Conservation (phyloP, 179 eudicot species). For the Amaranthus tricolor region DNA sequence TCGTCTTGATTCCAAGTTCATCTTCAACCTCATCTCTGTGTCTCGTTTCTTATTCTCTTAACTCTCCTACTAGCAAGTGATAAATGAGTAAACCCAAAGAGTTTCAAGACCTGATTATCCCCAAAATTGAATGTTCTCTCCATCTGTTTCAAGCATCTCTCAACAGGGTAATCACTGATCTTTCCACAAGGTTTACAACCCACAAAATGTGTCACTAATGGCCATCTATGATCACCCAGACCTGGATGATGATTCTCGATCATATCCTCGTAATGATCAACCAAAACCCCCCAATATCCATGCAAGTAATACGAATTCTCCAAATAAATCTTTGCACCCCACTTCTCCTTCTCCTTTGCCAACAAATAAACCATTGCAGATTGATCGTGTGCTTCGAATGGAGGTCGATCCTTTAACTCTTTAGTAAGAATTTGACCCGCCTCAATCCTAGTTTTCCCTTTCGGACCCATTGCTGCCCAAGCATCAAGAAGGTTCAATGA, state of each 20-base stretch:
- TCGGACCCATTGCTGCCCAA: conserved; percentile 54
- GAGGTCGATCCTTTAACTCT: conserved; percentile 43
- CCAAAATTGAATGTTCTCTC: conserved; percentile 50
- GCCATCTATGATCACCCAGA: conserved; percentile 47
- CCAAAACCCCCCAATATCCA: conserved; percentile 54
- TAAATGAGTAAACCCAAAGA: conserved; percentile 45
- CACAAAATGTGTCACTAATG: conserved; percentile 56
- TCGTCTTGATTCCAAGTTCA: conserved; percentile 17
- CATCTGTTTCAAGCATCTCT: conserved; percentile 51
- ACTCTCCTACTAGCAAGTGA: conserved; percentile 49
- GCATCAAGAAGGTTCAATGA: conserved; percentile 47
- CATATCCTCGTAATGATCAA: conserved; percentile 45
- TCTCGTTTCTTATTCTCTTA: conserved; percentile 39
- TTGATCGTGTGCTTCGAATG: conserved; percentile 56
- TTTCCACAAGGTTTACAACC: conserved; percentile 55
- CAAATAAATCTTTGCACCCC: conserved; percentile 46
- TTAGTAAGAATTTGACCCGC: conserved; percentile 42
- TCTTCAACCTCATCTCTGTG: conserved; percentile 39
- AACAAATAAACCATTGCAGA: conserved; percentile 26
- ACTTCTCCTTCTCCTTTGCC: conserved; percentile 35
- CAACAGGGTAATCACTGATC: conserved; percentile 48
- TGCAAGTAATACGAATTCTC: conserved; percentile 48
- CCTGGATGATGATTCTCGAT: conserved; percentile 27
- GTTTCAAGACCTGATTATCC: conserved; percentile 46
- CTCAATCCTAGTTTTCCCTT: conserved; percentile 42